Conservation (phyloP, 306 rosid genomes). For the Macrotyloma uniflorum region DNA sequence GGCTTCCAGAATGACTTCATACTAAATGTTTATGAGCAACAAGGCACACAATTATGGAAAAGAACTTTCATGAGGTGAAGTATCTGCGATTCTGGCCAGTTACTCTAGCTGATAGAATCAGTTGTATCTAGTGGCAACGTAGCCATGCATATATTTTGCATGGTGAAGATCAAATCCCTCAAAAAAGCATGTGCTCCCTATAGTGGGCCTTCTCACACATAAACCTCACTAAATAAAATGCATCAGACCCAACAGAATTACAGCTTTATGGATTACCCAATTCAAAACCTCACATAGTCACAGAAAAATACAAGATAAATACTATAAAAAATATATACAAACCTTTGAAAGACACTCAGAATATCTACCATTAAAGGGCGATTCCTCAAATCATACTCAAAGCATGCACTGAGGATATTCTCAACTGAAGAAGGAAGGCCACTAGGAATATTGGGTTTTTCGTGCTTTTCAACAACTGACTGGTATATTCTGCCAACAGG, state of each 20-base stretch:
- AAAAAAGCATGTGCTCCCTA: background rate
- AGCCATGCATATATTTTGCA: background rate
- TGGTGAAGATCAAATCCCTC: background rate
- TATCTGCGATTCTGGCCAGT: background rate
- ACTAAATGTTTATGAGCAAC: background rate
- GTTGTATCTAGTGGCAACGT: background rate
- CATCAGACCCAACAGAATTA: background rate
- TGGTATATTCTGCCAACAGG: slow-evolving; percentile 63
- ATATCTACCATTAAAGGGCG: slow-evolving; percentile 80
- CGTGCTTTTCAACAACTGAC: slow-evolving; percentile 72
- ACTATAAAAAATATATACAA: slow-evolving; percentile 6
- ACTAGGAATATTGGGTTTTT: slow-evolving; percentile 75
- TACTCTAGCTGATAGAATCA: background rate
- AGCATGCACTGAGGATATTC: slow-evolving; percentile 79
- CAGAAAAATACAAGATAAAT: background rate
- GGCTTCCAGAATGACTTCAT: background rate
- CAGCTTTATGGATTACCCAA: slow-evolving; percentile 14
- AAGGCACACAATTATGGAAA: background rate
- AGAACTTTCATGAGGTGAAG: background rate
- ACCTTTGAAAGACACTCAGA: slow-evolving; percentile 74
- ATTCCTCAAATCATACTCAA: slow-evolving; percentile 90
- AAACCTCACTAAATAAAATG: background rate
- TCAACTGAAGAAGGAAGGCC: slow-evolving; percentile 84
- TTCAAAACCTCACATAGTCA: background rate
- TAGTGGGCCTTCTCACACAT: background rate